Evolutionary conservation across 306 rosid genomes (phyloP).

Genomic region (Canavalia gladiata): DNA sequence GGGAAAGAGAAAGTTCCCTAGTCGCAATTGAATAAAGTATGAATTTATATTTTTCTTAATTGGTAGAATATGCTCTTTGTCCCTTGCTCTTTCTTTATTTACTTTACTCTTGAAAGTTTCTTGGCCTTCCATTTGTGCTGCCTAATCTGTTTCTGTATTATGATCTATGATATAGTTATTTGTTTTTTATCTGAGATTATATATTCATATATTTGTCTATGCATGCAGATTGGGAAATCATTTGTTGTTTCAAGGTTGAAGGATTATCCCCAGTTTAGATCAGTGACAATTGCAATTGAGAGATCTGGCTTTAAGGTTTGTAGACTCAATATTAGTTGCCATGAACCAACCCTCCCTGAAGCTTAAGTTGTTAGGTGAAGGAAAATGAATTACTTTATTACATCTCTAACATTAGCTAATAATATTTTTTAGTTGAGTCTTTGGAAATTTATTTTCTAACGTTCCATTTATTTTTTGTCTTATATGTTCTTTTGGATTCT

Average conservation of each 20-base stretch:
- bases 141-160: conserved; percentile 8
- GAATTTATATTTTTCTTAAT: conserved; percentile 6
- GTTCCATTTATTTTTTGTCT: conserved; percentile 7
- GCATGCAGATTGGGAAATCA: conserved; percentile 77
- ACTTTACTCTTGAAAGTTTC: conserved; percentile 11
- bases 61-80: conserved; percentile 20
- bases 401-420: conserved; percentile 15
- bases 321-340: neutral
- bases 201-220: conserved; percentile 42
- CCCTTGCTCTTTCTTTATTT: conserved; percentile 14
- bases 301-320: conserved; percentile 96
- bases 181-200: conserved; percentile 42
- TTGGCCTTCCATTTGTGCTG: conserved; percentile 16
- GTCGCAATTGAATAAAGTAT: conserved; percentile 17
- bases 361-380: conserved; percentile 9
- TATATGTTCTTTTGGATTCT: conserved; percentile 16
- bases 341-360: conserved; percentile 11
- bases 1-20: neutral
- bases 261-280: conserved; percentile 88
- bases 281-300: conserved; percentile 77
- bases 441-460: neutral
- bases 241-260: conserved; percentile 81
- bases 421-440: neutral
- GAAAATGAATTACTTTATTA: conserved; percentile 32
- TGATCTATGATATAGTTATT: neutral